phyloP scores from a whole-genome alignment of 208 protist genomes.

The Herpetomonas samuelpessoai region DNA sequence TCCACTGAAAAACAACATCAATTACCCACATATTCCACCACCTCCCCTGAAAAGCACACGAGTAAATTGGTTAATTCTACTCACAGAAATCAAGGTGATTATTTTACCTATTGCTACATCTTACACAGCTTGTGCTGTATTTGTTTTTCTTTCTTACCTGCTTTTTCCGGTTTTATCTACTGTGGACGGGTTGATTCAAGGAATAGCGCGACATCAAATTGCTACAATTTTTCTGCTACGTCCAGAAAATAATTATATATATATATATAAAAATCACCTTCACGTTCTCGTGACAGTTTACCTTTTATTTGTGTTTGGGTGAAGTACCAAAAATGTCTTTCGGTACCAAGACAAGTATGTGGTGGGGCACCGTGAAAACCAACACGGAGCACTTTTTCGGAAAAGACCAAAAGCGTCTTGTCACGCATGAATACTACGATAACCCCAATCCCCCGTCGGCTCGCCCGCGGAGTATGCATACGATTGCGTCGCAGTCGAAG shows the following conservation, averaged over 20 bases:
- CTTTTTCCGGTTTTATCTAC: too few species aligned
- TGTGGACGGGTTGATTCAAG: too few species aligned
- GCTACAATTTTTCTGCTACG: too few species aligned
- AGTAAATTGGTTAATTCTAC: too few species aligned
- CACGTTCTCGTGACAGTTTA: slow-evolving; percentile 8
- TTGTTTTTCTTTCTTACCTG: too few species aligned
- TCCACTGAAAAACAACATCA: background rate
- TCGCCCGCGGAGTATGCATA: slow-evolving; percentile 44
- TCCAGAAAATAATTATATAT: too few species aligned
- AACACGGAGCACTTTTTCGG: slow-evolving; percentile 53
- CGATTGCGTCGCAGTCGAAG: slow-evolving; percentile 13
- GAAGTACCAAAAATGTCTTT: slow-evolving; percentile 39
- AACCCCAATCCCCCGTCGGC: slow-evolving; percentile 34
- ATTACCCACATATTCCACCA: too few species aligned
- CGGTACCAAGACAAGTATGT: slow-evolving; percentile 62
- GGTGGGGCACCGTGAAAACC: slow-evolving; percentile 51
- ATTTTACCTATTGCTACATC: too few species aligned
- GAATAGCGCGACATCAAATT: too few species aligned
- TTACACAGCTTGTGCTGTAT: too few species aligned
- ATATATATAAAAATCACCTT: background rate
- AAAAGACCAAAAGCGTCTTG: slow-evolving; percentile 54
- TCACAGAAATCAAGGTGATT: too few species aligned
- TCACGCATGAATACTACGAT: slow-evolving; percentile 61
- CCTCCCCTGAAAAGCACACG: too few species aligned
- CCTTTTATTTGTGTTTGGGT: background rate